Evolutionary conservation across 73 alveolate species (phyloP).

Genomic region (Durusdinium trenchii): DNA sequence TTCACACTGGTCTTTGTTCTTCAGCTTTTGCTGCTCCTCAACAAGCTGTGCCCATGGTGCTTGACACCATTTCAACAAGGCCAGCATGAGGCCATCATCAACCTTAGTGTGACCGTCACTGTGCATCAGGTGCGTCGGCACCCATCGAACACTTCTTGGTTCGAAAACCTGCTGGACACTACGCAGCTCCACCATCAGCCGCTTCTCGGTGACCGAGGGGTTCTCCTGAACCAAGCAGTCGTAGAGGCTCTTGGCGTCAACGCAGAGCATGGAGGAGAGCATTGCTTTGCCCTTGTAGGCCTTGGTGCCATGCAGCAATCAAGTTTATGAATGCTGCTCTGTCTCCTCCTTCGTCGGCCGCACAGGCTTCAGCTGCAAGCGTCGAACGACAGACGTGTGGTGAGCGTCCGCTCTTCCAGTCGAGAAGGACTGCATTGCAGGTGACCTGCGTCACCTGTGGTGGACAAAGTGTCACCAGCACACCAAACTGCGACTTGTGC

Average conservation of each 20-base stretch:
- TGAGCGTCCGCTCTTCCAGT: too few species aligned
- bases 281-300: too few species aligned
- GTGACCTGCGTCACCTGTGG: too few species aligned
- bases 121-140: not conserved
- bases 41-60: not conserved
- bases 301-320: too few species aligned
- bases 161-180: not conserved
- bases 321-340: too few species aligned
- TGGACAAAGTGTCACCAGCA: too few species aligned
- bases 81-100: not conserved
- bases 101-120: not conserved
- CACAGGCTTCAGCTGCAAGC: too few species aligned
- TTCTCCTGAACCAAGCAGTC: not conserved
- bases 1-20: conserved; percentile 40
- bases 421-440: too few species aligned
- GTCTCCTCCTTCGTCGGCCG: too few species aligned
- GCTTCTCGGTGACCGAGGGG: not conserved
- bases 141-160: not conserved
- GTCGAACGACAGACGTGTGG: too few species aligned
- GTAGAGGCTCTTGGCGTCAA: not conserved
- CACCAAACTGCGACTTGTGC: too few species aligned
- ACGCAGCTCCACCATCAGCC: not conserved
- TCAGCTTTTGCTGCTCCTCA: not conserved
- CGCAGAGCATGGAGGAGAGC: too few species aligned
- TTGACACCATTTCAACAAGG: not conserved